Percentiles rank a stretch among this genome's conserved stretches.
Conservation (phyloP, 176 grass and related monocot species). For the Metroxylon sagu region DNA sequence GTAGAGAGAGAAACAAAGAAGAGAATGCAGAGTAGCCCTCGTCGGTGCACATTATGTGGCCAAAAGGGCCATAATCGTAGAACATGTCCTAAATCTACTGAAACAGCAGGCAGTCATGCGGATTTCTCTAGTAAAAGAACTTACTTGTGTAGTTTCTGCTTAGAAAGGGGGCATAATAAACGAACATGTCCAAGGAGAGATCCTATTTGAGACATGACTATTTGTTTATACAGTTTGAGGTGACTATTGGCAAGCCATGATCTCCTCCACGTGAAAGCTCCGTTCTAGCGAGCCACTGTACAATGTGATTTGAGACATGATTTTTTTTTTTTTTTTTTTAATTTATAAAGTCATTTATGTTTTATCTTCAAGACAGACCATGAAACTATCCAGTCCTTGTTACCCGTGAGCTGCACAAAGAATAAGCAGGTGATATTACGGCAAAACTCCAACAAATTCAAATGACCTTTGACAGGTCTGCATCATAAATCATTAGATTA, state of each 20-base stretch:
- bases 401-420: no score
- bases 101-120: conserved; percentile 11
- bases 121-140: conserved; percentile 25
- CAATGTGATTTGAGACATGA: no score
- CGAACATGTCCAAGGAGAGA: conserved; percentile 47
- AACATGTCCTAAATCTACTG: conserved; percentile 29
- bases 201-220: background rate
- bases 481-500: no score
- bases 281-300: no score
- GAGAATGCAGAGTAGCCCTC: conserved; percentile 10
- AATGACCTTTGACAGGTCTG: no score
- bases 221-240: no score
- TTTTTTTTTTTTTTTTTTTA: no score
- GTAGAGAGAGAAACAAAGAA: conserved; percentile 8
- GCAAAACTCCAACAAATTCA: no score
- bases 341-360: no score
- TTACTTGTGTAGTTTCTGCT: conserved; percentile 57
- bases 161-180: conserved; percentile 58
- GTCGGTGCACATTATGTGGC: conserved; percentile 42
- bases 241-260: background rate
- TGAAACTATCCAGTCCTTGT: no score
- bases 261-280: background rate
- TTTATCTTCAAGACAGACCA: no score
- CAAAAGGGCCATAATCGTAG: conserved; percentile 42
- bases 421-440: no score